A percentile compares a stretch with the other conserved stretches of the same genome.
phyloP scores from a whole-genome alignment of 202 grass and related monocot genomes.

The Bolboschoenoplectus hybrid region DNA sequence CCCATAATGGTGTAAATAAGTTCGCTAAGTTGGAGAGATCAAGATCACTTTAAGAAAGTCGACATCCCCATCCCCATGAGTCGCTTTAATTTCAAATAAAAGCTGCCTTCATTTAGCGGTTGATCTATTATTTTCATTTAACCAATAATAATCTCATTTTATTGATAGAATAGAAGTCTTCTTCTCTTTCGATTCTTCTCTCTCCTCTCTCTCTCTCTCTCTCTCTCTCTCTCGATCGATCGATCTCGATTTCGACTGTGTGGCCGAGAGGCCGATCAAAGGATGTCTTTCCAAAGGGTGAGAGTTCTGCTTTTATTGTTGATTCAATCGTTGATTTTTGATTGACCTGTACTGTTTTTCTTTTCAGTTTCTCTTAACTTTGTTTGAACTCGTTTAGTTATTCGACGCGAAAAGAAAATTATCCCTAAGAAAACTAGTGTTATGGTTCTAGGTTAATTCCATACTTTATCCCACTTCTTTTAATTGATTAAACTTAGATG shows the following conservation, averaged over 20 bases:
- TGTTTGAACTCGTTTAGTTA: neutral
- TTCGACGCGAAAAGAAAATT: neutral
- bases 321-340: neutral
- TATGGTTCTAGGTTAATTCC: neutral
- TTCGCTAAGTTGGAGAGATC: no score
- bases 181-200: neutral
- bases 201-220: neutral
- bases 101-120: neutral
- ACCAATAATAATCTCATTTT: constrained; percentile 7
- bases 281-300: constrained; percentile 21
- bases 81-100: constrained; percentile 33
- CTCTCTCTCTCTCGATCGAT: neutral
- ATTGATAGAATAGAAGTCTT: constrained; percentile 6
- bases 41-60: neutral
- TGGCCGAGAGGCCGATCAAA: neutral
- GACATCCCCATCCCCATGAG: neutral
- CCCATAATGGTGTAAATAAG: neutral
- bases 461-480: neutral
- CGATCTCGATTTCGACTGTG: constrained; percentile 6
- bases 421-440: neutral
- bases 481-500: neutral
- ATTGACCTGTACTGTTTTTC: neutral
- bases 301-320: neutral
- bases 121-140: constrained; percentile 5
- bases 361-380: neutral